phyloP scores from a whole-genome alignment of 306 rosid species.

The Echinosophora koreensis region DNA sequence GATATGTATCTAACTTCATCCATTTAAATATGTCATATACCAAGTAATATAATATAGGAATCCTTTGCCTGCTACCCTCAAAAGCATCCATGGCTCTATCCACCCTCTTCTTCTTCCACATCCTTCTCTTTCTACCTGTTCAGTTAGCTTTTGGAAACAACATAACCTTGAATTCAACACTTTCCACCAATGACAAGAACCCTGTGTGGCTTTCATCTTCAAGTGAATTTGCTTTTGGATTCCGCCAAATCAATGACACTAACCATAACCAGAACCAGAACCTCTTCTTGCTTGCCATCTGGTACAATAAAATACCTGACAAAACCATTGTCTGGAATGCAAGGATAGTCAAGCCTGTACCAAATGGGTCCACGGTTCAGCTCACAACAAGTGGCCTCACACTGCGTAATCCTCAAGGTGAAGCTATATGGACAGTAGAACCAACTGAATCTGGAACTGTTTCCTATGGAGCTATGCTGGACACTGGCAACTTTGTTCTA shows the following conservation, averaged over 20 bases:
- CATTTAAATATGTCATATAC: background rate
- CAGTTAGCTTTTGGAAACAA: background rate
- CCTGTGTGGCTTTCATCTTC: slow-evolving; percentile 50
- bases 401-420: slow-evolving; percentile 37
- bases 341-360: slow-evolving; percentile 11
- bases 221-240: slow-evolving; percentile 68
- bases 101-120: background rate
- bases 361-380: slow-evolving; percentile 50
- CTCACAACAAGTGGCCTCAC: slow-evolving; percentile 46
- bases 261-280: background rate
- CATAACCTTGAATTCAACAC: slow-evolving; percentile 1
- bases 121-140: slow-evolving; percentile 7
- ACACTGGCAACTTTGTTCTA: slow-evolving; percentile 65
- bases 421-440: slow-evolving; percentile 43
- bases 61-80: background rate
- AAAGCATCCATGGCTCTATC: slow-evolving; percentile 35
- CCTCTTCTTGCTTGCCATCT: slow-evolving; percentile 56
- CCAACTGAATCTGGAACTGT: background rate
- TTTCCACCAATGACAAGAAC: slow-evolving; percentile 38
- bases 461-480: slow-evolving; percentile 56
- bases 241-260: slow-evolving; percentile 33
- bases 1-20: background rate
- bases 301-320: slow-evolving; percentile 60
- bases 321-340: slow-evolving; percentile 61
- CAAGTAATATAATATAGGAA: background rate